A percentile compares a stretch with the other conserved stretches of the same genome.
Conservation (phyloP, 148 eudicot genomes). For the Silene conica region DNA sequence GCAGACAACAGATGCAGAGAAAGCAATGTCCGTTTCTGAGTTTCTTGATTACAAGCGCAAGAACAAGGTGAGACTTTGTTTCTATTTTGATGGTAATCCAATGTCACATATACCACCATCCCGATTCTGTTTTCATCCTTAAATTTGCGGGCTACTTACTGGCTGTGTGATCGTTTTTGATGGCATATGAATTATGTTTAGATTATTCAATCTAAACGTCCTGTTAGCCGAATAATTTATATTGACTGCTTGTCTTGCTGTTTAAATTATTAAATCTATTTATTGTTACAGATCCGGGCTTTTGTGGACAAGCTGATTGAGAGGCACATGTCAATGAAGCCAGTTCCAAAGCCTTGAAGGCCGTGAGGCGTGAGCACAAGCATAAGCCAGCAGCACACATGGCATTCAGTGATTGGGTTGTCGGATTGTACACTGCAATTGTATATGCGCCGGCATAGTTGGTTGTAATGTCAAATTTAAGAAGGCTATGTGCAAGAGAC, state of each 20-base stretch:
- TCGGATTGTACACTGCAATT: constrained; percentile 11
- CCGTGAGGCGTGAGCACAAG: background rate
- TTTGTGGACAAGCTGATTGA: constrained; percentile 92
- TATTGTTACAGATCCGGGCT: constrained; percentile 67
- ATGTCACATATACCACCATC: background rate
- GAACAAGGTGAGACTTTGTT: constrained; percentile 56
- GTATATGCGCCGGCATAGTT: constrained; percentile 1
- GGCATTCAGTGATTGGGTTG: constrained; percentile 20
- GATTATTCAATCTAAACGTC: background rate
- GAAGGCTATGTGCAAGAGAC: constrained; percentile 10
- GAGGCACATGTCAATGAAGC: constrained; percentile 64
- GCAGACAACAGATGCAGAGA: constrained; percentile 88
- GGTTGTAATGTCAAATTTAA: background rate
- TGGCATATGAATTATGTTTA: background rate
- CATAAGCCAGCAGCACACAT: background rate
- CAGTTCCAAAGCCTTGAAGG: constrained; percentile 51
- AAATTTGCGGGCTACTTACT: background rate
- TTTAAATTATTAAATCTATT: too few species aligned
- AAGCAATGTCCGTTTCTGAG: constrained; percentile 72
- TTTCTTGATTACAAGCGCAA: constrained; percentile 97
- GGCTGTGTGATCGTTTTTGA: background rate
- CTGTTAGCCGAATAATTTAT: background rate
- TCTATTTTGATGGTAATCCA: constrained; percentile 3
- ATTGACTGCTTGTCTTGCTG: too few species aligned
- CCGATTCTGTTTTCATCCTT: background rate